Evolutionary conservation across 352 stramenopile genomes (phyloP).

Genomic region (Pythium phragmitis): DNA sequence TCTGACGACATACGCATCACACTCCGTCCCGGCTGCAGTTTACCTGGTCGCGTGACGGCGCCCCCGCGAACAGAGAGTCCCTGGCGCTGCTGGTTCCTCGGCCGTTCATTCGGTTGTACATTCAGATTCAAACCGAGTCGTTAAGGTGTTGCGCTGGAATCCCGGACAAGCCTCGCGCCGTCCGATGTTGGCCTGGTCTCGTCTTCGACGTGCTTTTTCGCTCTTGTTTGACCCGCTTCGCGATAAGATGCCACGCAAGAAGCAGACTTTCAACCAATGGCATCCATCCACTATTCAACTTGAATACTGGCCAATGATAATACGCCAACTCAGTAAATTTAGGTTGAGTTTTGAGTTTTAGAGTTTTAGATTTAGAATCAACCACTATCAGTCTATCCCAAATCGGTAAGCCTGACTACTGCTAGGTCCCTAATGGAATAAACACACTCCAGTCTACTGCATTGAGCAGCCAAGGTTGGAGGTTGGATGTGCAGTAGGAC

Average conservation of each 20-base stretch:
- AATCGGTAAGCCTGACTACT: too few species aligned
- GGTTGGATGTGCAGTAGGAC: too few species aligned
- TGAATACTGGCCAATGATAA: conserved; percentile 1
- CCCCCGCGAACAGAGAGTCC: conserved; percentile 67
- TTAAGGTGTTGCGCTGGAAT: not conserved
- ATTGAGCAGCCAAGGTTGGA: not conserved
- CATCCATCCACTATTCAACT: not conserved
- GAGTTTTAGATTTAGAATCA: too few species aligned
- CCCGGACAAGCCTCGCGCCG: not conserved
- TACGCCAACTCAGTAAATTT: not conserved
- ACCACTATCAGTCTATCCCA: too few species aligned
- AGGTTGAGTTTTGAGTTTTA: too few species aligned
- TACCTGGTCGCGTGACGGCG: conserved; percentile 52
- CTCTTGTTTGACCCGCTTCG: conserved; percentile 3
- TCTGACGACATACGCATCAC: not conserved
- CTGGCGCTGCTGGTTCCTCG: conserved; percentile 39
- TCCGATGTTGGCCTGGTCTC: not conserved
- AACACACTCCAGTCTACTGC: too few species aligned
- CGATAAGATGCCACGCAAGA: conserved; percentile 27
- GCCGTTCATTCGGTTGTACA: conserved; percentile 85
- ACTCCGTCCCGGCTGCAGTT: not conserved
- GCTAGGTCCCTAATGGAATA: too few species aligned
- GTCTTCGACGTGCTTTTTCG: not conserved
- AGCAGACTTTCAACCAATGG: conserved; percentile 18
- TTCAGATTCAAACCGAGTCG: conserved; percentile 30